phyloP scores from a whole-genome alignment of 1,284 basidiomycete genomes.

The Rhodotorula glutinis region DNA sequence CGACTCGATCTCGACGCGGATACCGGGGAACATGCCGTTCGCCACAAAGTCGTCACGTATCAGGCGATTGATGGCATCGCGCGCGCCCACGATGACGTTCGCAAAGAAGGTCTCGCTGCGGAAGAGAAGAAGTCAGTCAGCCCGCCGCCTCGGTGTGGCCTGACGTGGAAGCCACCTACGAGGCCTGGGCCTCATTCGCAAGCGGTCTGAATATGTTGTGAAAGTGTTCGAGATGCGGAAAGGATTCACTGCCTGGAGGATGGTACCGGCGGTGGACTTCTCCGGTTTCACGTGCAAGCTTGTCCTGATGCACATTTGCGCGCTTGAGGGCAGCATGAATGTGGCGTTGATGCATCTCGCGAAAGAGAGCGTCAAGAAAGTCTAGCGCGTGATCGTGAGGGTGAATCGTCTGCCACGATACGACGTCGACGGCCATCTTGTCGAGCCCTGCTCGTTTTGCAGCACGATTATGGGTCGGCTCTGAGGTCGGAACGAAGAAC shows the following conservation, averaged over 20 bases:
- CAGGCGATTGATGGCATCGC: not conserved
- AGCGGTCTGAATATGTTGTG: no score
- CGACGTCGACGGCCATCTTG: not conserved
- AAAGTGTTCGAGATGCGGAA: no score
- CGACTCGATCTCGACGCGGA: not conserved
- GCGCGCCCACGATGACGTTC: not conserved
- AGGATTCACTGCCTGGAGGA: no score
- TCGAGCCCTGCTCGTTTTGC: not conserved
- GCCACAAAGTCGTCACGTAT: not conserved
- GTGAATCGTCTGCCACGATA: not conserved
- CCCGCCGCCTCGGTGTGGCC: no score
- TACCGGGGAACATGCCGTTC: not conserved
- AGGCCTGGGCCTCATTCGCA: no score
- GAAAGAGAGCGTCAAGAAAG: not conserved
- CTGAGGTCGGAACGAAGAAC: not conserved
- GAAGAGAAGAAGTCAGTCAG: not conserved
- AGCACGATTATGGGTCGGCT: not conserved
- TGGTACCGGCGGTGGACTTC: no score
- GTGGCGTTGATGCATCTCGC: not conserved
- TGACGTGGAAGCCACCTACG: no score
- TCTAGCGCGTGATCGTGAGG: not conserved
- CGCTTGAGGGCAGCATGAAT: not conserved
- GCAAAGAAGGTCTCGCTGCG: constrained; percentile 1
- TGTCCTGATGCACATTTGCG: no score
- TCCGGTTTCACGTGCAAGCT: no score